Base-by-base conservation (phyloP, 2,329 filamentous ascomycete species). In the Colletotrichum trifolii region DNA sequence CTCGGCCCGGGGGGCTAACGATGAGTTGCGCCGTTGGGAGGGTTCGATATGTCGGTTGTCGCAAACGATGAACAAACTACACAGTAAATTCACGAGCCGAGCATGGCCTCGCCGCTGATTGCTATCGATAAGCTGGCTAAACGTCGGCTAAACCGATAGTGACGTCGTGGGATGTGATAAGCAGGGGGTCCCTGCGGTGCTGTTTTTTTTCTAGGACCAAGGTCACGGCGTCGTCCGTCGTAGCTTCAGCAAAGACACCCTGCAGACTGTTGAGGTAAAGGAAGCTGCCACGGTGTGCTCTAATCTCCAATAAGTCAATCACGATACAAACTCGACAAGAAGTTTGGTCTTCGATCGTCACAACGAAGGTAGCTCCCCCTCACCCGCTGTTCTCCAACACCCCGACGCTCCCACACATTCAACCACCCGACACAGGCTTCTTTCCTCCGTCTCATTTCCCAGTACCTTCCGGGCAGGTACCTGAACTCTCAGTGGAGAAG, bases 141-240 rank as follows among this genome's bases (percentile, higher is more conserved):
- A 57, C 7, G 8, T 10, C 66, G 66, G 66, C 47, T 35, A 33
- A 67, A 64, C 11, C 45, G 66, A 68, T 68, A 60, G 52, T 55
- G 62, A 65, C 57, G 62, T 57, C 50, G 46, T 40, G 7, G 15
- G 10, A n/a, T 5, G 4, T 36, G 52, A 62, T 62, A 61, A 61
- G 5, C 15, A 35, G 58, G 34, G 39, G 39, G 12, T 17, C 42
- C 34, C 17, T 59, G 52, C 39, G 17, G 7, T 9, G 50, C 10
- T 47, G 42, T 60, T 17, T 55, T 56, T 56, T 49, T 36, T 52
- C 34, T 52, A 10, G 38, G 34, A 46, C 13, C 42, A 3, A 35
- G 13, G 36, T 39, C 25, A 25, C 25, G 25, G 25, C 25, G 25
- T 25, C 25, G 25, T 25, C 25, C 25, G 25, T 5, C 25, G 25